Conservation (phyloP, 805 yeast species). For the Ogataea degrootiae region DNA sequence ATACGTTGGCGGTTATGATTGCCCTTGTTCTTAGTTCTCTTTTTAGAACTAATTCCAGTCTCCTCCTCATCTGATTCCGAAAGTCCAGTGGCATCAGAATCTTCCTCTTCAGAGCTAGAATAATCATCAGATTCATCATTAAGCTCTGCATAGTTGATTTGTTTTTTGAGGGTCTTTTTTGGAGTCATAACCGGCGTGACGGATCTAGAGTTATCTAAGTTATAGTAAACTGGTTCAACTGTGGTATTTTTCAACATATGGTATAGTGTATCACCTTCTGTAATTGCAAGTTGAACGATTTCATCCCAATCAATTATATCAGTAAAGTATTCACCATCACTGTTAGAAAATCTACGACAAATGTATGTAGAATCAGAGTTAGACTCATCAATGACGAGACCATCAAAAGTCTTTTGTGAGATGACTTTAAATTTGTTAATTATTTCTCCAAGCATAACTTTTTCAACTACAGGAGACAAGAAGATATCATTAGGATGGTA, state of each 20-base stretch:
- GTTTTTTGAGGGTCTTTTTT: slow-evolving; percentile 13
- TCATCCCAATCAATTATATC: slow-evolving; percentile 37
- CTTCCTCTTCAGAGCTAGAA: too few relatives aligned
- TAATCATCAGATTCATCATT: too few relatives aligned
- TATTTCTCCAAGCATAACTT: slow-evolving; percentile 39
- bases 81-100: slow-evolving; percentile 5
- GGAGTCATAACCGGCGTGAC: slow-evolving; percentile 1
- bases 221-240: slow-evolving; percentile 23
- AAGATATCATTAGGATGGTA: slow-evolving; percentile 43
- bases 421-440: slow-evolving; percentile 41
- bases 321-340: slow-evolving; percentile 30
- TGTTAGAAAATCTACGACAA: slow-evolving; percentile 40
- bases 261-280: slow-evolving; percentile 30
- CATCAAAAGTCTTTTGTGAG: slow-evolving; percentile 31
- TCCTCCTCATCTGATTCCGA: neutral
- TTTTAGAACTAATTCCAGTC: too few relatives aligned
- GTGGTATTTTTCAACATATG: slow-evolving; percentile 28
- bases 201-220: neutral
- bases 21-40: too few relatives aligned
- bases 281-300: slow-evolving; percentile 21
- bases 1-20: too few relatives aligned
- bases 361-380: slow-evolving; percentile 30
- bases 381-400: slow-evolving; percentile 34
- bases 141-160: slow-evolving; percentile 2
- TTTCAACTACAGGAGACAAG: slow-evolving; percentile 46